Base-by-base conservation (phyloP, 306 rosid genomes). In the Arachis hypogaea region DNA sequence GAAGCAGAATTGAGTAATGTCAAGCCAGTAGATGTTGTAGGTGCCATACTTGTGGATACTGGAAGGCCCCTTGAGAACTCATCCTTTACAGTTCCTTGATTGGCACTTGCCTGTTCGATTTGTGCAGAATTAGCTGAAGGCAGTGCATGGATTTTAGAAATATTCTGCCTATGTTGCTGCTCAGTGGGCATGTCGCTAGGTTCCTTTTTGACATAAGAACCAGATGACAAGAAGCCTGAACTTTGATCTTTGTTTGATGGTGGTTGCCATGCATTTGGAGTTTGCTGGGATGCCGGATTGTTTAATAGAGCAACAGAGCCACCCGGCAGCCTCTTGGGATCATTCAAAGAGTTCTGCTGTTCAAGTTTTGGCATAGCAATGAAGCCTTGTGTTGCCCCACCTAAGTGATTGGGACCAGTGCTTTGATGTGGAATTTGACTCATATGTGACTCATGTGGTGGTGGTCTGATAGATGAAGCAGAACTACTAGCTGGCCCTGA, bases 41-140 rank as follows among this genome's bases (percentile, higher is more conserved):
- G 83, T 28, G 72, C 80, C 59, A 77, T 71, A 79, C 78, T 81
- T 40, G 81, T 63, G 51, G 90, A 68, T 69, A 86, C 75, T 38
- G 90, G 64, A 89, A 82, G 84, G 41, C 88, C 91, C 80, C 89
- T 87, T 69, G 97, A 76, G 82, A 89, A 84, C 72, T 87, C 95
- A 51, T 90, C 92, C 72, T 71, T 83, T 56, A 68, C 52, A 64
- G 74, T 70, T 81, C 92, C 96, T 54, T 88, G 85, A 58, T 83
- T 77, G 44, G 72, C 67, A 76, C 60, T 86, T 69, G 86, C 86
- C 22, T 76, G 98, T 72, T 87, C 97, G 64, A 68, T 59, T 69
- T 91, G 89, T 30, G 82, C 80, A 45, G 86, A 59, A 82, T 87
- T 77, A 78, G 71, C 78, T 67, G 93, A 84, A 77, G 92, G 84